Base-by-base conservation (phyloP, 306 rosid genomes). In the Rosa rugosa region DNA sequence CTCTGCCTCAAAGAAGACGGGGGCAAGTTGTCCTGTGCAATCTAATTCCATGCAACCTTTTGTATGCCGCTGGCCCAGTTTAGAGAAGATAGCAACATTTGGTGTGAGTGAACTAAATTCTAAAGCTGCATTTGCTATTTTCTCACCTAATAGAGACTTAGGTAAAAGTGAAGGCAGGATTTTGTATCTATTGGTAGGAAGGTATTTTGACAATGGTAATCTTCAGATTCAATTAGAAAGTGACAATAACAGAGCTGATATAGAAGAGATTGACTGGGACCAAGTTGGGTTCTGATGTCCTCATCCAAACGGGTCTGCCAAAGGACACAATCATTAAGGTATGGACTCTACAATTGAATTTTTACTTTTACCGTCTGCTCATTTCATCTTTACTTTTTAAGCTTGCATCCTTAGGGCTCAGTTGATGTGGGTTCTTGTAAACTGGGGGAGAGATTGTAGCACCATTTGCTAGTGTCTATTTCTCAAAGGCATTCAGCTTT, bases 131-230 rank as follows among this genome's bases (percentile, higher is more conserved):
- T 89, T 89, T 62, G 95, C 86, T 68, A 68, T 95, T 83, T 86
- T 89, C 87, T 87, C 89, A 71, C 92, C 93, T 66, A 84, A 80
- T 79, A 73, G 80, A 67, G 85, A 77, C 57, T 23, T 76, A 44
- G 83, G 73, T 56, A 85, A 72, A 64, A 76, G 77, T 50, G 87
- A 87, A 71, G 87, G 73, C 75, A 83, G 75, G 44, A 59, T 88
- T 72, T 78, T 95, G 71, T 92, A 92, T 84, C 72, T 95, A 79
- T 95, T 98, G 99, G 74, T 92, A 77, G 99, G 99, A 82, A 87
- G 82, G 75, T 88, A 87, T 84, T 84, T 88, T 86, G 81, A 80
- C 66, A 82, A 53, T 57, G 86, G 82, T 50, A 73, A 77, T 82
- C 85, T 80, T 71, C 89, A 76, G 76, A 84, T 51, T 83, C 83